Conservation (phyloP, 805 yeast genomes). For the Starmerella khaoyaiensis region DNA sequence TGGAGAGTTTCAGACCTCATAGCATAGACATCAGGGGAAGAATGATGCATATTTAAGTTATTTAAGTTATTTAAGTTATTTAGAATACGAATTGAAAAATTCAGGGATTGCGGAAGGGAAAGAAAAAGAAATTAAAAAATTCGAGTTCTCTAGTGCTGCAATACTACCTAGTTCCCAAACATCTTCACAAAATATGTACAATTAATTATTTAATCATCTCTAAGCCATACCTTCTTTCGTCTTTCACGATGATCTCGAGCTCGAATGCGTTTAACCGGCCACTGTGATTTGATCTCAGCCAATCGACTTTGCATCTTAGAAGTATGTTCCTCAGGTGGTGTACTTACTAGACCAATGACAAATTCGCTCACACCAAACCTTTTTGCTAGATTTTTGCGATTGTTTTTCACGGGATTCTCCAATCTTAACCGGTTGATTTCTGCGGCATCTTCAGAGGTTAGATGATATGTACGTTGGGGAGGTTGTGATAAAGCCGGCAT, state of each 20-base stretch:
- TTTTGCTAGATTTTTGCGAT: slow-evolving; percentile 48
- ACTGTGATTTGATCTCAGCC: slow-evolving; percentile 33
- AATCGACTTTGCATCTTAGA: slow-evolving; percentile 38
- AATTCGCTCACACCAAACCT: slow-evolving; percentile 42
- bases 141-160: too few relatives aligned
- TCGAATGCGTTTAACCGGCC: slow-evolving; percentile 37
- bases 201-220: slow-evolving; percentile 34
- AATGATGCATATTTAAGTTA: not conserved
- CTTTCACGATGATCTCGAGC: slow-evolving; percentile 47
- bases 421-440: slow-evolving; percentile 46
- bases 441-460: slow-evolving; percentile 43
- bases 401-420: slow-evolving; percentile 49
- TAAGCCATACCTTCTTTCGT: slow-evolving; percentile 51
- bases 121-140: too few relatives aligned
- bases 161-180: too few relatives aligned
- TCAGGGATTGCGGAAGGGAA: too few relatives aligned
- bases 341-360: slow-evolving; percentile 43
- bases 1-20: slow-evolving; percentile 26
- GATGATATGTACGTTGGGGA: slow-evolving; percentile 37
- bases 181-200: not conserved
- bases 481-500: slow-evolving; percentile 31
- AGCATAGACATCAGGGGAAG: too few relatives aligned
- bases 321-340: slow-evolving; percentile 29
- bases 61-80: too few relatives aligned
- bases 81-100: too few relatives aligned